Evolutionary conservation across 768 basidiomycete genomes (phyloP).

Genomic region (Neoboletus magnificus): DNA sequence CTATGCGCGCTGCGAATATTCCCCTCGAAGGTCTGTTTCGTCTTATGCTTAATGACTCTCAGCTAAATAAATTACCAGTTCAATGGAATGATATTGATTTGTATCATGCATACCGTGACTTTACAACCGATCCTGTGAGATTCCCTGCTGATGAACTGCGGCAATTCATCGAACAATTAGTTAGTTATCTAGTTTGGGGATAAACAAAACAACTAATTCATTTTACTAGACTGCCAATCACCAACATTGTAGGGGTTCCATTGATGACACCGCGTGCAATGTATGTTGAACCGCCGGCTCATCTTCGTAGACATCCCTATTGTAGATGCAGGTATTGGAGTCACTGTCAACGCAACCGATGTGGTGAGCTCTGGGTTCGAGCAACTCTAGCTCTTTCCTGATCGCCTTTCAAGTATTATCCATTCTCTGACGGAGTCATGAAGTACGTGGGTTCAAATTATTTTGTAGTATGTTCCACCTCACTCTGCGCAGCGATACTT

Average conservation of each 20-base stretch:
- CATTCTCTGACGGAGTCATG: slow-evolving; percentile 61
- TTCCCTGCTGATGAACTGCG: slow-evolving; percentile 56
- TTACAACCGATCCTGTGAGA: slow-evolving; percentile 62
- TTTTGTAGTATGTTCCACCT: background rate
- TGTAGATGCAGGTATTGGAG: slow-evolving; percentile 59
- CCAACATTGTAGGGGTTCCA: slow-evolving; percentile 26
- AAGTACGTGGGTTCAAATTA: slow-evolving; percentile 35
- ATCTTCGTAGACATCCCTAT: slow-evolving; percentile 60
- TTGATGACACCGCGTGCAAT: background rate
- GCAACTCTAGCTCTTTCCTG: background rate
- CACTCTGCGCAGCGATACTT: slow-evolving; percentile 49
- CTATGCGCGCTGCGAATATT: slow-evolving; percentile 64
- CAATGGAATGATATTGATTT: slow-evolving; percentile 82
- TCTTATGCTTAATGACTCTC: background rate
- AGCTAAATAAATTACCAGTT: slow-evolving; percentile 34
- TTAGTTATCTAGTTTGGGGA: slow-evolving; percentile 29
- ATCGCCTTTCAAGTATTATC: slow-evolving; percentile 50
- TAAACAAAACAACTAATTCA: slow-evolving; percentile 1
- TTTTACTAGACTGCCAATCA: slow-evolving; percentile 22
- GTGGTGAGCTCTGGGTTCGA: slow-evolving; percentile 40
- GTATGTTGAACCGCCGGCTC: background rate
- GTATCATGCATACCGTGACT: slow-evolving; percentile 66
- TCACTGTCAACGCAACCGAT: slow-evolving; percentile 58
- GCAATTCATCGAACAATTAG: slow-evolving; percentile 54
- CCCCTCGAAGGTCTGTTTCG: slow-evolving; percentile 63